Evolutionary conservation across 192 early-diverging fungal species (phyloP).

Genomic region (Coemansia sp.): DNA sequence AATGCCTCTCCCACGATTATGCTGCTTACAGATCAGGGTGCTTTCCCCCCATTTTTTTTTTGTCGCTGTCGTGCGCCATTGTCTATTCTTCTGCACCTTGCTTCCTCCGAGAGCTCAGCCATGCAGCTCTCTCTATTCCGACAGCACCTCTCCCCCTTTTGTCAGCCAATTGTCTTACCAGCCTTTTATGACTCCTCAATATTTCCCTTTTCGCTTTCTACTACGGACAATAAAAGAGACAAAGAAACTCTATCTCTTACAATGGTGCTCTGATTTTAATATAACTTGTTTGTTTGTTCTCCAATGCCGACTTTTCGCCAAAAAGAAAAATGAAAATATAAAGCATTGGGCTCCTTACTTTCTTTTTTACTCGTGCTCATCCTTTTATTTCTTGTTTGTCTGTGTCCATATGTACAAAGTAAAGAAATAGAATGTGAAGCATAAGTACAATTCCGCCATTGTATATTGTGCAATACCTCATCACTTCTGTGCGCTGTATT

Average conservation of each 20-base stretch:
- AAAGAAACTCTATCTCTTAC: background rate
- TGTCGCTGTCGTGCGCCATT: background rate
- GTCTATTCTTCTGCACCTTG: background rate
- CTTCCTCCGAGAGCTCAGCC: background rate
- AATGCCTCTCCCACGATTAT: background rate
- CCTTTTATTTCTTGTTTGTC: background rate
- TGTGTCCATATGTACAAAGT: background rate
- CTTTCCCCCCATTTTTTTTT: background rate
- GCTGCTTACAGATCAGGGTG: conserved; percentile 1
- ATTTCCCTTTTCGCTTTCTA: background rate
- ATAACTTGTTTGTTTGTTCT: background rate
- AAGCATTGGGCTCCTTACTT: background rate
- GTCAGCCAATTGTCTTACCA: background rate
- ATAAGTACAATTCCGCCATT: background rate
- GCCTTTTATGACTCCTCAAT: background rate
- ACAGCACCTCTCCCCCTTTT: background rate
- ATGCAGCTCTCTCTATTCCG: background rate
- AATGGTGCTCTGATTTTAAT: background rate
- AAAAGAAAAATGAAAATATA: background rate
- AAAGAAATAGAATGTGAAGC: background rate
- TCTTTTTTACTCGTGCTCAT: background rate
- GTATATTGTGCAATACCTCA: background rate
- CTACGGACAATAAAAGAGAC: background rate
- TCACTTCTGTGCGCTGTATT: background rate
- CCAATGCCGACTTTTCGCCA: background rate